phyloP scores from a whole-genome alignment of 352 stramenopile species.

The Globisporangium mamillatum region DNA sequence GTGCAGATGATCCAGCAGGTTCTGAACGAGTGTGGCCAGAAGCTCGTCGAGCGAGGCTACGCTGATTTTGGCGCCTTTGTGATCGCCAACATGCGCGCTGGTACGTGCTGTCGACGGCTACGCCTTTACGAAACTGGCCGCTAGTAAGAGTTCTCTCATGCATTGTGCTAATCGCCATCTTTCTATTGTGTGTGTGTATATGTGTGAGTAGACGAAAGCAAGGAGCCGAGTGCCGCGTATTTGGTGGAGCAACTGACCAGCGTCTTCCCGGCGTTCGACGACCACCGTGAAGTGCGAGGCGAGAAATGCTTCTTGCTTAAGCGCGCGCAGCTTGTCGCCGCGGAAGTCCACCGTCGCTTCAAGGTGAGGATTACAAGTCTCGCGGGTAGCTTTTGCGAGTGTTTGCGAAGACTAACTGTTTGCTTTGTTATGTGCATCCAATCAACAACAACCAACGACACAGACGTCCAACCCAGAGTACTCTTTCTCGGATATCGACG shows the following conservation, averaged over 20 bases:
- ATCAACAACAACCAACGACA: neutral
- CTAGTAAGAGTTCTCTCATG: too few species aligned
- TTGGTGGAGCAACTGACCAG: conserved; percentile 52
- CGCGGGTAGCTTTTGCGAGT: neutral
- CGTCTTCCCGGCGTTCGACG: conserved; percentile 72
- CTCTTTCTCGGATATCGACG: conserved; percentile 55
- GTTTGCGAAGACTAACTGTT: neutral
- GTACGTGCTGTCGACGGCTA: conserved; percentile 4
- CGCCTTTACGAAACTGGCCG: neutral
- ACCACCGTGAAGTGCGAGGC: conserved; percentile 48
- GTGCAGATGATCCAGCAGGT: conserved; percentile 59
- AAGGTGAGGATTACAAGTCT: conserved; percentile 29
- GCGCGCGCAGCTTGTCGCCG: conserved; percentile 57
- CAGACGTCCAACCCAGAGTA: conserved; percentile 50
- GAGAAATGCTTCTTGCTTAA: conserved; percentile 66
- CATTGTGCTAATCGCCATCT: neutral
- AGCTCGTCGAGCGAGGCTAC: conserved; percentile 48
- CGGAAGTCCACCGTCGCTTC: conserved; percentile 62
- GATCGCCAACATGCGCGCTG: conserved; percentile 38
- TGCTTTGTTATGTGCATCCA: neutral
- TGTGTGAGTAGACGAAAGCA: conserved; percentile 11
- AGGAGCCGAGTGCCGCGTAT: conserved; percentile 38
- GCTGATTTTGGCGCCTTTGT: conserved; percentile 77
- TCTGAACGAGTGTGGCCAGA: conserved; percentile 57
- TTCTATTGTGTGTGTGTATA: neutral